phyloP scores from a whole-genome alignment of 768 basidiomycete species.

The Mycena sanguinolenta region DNA sequence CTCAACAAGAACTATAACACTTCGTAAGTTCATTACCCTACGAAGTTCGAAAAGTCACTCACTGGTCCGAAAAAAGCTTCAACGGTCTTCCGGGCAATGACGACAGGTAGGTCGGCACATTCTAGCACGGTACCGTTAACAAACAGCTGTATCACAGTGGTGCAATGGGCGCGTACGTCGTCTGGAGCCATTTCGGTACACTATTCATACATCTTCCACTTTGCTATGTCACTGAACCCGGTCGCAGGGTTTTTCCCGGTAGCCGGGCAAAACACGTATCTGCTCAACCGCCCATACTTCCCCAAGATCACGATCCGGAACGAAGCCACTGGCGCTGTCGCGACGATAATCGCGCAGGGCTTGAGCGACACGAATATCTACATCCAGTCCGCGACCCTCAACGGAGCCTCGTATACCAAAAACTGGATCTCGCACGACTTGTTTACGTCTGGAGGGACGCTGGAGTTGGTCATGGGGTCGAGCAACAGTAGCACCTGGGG shows the following conservation, averaged over 20 bases:
- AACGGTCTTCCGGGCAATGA: conserved; percentile 35
- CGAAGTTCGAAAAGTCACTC: neutral
- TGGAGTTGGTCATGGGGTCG: conserved; percentile 24
- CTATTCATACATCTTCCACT: neutral
- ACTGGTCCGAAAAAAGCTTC: neutral
- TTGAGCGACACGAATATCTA: conserved; percentile 33
- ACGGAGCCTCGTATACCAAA: conserved; percentile 25
- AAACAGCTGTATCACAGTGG: conserved; percentile 35
- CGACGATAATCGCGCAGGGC: conserved; percentile 29
- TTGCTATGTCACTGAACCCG: neutral
- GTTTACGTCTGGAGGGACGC: conserved; percentile 19
- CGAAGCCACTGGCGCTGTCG: conserved; percentile 26
- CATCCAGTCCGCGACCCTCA: conserved; percentile 34
- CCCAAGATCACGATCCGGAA: conserved; percentile 35
- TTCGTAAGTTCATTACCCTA: conserved; percentile 4
- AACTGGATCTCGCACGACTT: conserved; percentile 31
- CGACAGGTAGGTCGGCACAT: too few species aligned
- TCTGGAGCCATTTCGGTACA: conserved; percentile 36
- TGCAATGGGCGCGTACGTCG: conserved; percentile 35
- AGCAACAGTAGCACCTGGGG: conserved; percentile 27
- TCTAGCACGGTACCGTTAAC: too few species aligned
- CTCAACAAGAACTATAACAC: conserved; percentile 29
- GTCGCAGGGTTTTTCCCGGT: conserved; percentile 31
- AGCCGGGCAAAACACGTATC: conserved; percentile 34
- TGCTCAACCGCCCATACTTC: conserved; percentile 37